Evolutionary conservation across 495 filamentous ascomycete species (phyloP), one percentile per base, ranked within the genome.

Genomic region (Penicillium pulvis): DNA sequence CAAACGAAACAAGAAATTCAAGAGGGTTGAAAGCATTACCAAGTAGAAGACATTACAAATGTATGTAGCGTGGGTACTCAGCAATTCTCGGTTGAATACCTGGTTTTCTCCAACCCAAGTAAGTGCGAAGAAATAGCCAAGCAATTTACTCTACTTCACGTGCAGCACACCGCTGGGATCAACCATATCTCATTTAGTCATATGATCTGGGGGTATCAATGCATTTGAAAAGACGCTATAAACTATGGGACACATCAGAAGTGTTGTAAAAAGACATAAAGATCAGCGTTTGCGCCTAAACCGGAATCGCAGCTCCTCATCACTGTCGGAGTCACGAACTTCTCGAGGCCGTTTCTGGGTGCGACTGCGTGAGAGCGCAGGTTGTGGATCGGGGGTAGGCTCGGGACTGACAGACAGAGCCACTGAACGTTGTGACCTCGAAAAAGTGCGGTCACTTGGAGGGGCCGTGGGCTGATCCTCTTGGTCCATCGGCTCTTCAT

Each of bases 241-340:
- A 53, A 39, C 26, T 23, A 46, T 46, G 19, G 19, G 20, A 12
- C 35, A 55, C 33, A 55, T 33, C 42, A 47, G 55, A 23, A 45
- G 8, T 28, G 10, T 41, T 8, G 10, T 1, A 36, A 51, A 49
- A 58, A 17, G n/a, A 43, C 4, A 47, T 12, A 24, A 19, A 55
- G 43, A 28, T 62, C 66, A 75, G 9, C 75, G 76, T 63, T 80
- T 81, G 44, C 82, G 77, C 46, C 82, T 75, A 61, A 88, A 86
- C 58, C 82, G 78, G 64, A 88, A 86, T 9, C 78, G 78, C 49
- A 79, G 72, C 50, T 80, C 84, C 24, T 83, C 84, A 48, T 81
- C 80, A 56, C 76, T 79, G 31, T 78, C 77, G 10, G 69, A 75
- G 16, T 77, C 71, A 12, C 57, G 67, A 6, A 63, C 65, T 35